Conservation (phyloP, 805 yeast species). For the Naumovozyma castellii region DNA sequence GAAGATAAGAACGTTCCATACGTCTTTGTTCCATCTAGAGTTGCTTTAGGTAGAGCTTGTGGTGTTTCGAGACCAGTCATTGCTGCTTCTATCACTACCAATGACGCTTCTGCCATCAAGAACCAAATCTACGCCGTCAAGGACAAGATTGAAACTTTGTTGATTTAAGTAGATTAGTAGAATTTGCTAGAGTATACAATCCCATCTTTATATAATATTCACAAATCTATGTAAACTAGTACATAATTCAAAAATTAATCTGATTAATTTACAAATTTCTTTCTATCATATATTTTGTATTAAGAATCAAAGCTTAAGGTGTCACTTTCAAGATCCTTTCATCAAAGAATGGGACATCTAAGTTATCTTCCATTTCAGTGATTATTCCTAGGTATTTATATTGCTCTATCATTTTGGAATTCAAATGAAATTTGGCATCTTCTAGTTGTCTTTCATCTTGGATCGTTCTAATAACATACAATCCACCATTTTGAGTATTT, state of each 20-base stretch:
- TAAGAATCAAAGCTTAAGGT: too few relatives aligned
- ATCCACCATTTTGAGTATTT: constrained; percentile 6
- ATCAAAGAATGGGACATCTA: neutral
- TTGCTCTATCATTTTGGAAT: neutral
- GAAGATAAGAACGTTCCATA: constrained; percentile 99
- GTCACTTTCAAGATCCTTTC: neutral
- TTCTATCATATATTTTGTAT: too few relatives aligned
- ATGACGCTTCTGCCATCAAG: constrained; percentile 96
- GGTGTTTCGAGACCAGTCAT: constrained; percentile 99
- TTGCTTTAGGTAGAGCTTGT: constrained; percentile 99
- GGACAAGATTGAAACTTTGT: constrained; percentile 97
- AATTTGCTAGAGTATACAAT: neutral
- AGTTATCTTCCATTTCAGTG: neutral
- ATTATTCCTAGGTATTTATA: neutral
- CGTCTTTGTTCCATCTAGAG: constrained; percentile 96
- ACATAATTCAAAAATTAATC: neutral
- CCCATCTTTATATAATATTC: neutral
- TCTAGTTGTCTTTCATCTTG: neutral
- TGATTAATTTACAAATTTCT: too few relatives aligned
- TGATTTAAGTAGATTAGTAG: constrained; percentile 45
- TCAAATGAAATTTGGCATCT: too few relatives aligned
- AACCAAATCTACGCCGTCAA: constrained; percentile 94
- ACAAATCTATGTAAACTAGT: neutral
- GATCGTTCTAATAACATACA: constrained; percentile 2
- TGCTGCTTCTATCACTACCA: constrained; percentile 96